Base-by-base conservation (phyloP, 1,284 basidiomycete species). In the Hymenochaete sp. region DNA sequence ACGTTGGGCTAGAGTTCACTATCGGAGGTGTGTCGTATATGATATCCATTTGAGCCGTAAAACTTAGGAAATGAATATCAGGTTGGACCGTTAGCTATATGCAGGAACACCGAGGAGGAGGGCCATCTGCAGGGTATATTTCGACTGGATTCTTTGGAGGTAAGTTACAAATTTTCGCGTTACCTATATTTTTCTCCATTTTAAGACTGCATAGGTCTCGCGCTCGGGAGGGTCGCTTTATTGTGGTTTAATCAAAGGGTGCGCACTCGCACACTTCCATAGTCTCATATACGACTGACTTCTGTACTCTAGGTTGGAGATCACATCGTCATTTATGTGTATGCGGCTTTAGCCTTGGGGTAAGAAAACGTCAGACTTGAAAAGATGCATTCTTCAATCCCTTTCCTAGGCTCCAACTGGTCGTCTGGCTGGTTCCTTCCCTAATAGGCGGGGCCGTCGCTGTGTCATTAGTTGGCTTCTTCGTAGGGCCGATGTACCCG, bases 361-460 rank as follows among this genome's bases (percentile, higher is more conserved):
- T 65, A 44, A 25, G 62, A 56, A 18, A 27, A n/a, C 9, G 40
- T 40, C 29, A 16, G 26, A 24, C 16, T 5, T 28, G 21, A 7
- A 9, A 8, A 21, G 18, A 19, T 25, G 22, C 21, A 18, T 37
- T 42, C 41, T 28, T 16, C 33, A 1, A 40, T n/a, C 4, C 10
- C 21, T 19, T 10, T 11, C n/a, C 14, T 8, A 13, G 11, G 38
- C 14, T 26, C n/a, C 18, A 22, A 11, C 13, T 22, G 31, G 59
- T 76, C 25, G 62, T 81, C 25, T 80, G 79, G 79, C 62, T 76
- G 10, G 71, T 77, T 2, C 75, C 75, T 0, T 71, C 67, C 2
- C 59, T 80, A 31, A 61, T 77, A 19, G 68, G 67, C 28, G 67
- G 65, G 32, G 77, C 73, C 1, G 60, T 79, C 3, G 66, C 71